Evolutionary conservation across 345 rosid species (phyloP).

Genomic region (Citrus unshiu): DNA sequence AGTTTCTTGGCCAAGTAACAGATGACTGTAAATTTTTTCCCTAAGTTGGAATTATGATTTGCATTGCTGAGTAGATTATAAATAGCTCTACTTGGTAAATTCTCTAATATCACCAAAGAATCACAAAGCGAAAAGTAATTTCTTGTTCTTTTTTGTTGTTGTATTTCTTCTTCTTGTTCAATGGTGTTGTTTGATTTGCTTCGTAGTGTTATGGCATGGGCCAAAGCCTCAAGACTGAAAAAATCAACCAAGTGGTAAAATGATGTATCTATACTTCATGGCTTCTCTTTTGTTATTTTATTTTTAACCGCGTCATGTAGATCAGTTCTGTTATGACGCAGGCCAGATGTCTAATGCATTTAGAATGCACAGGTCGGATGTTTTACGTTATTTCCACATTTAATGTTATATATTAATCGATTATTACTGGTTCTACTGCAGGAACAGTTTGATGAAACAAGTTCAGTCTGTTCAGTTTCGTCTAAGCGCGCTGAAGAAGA

Average conservation of each 20-base stretch:
- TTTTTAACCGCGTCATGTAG: not conserved
- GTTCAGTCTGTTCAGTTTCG: conserved; percentile 16
- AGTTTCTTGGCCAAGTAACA: not conserved
- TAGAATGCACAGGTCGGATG: no score
- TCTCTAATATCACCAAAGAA: not conserved
- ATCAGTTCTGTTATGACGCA: no score
- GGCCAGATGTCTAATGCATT: no score
- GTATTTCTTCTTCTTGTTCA: not conserved
- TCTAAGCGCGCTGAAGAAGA: conserved; percentile 18
- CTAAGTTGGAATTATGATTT: not conserved
- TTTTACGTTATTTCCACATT: not conserved
- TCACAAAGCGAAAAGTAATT: not conserved
- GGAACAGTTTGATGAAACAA: conserved; percentile 24
- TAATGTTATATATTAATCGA: not conserved
- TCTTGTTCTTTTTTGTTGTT: not conserved
- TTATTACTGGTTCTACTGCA: conserved; percentile 7
- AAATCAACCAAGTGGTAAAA: conserved; percentile 15
- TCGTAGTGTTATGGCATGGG: not conserved
- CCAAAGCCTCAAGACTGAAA: conserved; percentile 4
- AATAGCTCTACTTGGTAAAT: not conserved
- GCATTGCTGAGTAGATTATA: not conserved
- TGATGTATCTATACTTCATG: not conserved
- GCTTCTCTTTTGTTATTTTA: not conserved
- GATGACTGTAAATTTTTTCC: not conserved
- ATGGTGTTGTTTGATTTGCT: not conserved